These are phyloP conservation scores for Pelargonium australe DNA, from an alignment of 441 rosid species.

Conservation along the genomic window DNA sequence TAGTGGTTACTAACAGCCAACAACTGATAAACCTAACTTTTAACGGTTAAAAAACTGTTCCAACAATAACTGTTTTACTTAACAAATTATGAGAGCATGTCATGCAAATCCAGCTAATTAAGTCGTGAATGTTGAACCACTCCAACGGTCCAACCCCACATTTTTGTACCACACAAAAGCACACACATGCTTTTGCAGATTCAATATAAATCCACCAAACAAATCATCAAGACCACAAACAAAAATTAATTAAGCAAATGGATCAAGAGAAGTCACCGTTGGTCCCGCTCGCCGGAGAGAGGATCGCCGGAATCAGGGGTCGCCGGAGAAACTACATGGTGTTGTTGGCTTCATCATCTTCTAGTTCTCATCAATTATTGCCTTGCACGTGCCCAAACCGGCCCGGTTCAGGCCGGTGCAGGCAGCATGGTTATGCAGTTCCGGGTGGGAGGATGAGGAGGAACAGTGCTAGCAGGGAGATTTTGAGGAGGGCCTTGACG, in stretches of 20 bases:
- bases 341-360: slow-evolving; percentile 3
- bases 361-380: slow-evolving; percentile 11
- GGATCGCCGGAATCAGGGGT: neutral
- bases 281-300: neutral
- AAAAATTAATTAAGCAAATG: neutral
- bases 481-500: slow-evolving; percentile 51
- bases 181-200: neutral
- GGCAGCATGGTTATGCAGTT: slow-evolving; percentile 43
- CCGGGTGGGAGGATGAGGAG: slow-evolving; percentile 28
- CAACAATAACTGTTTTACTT: too few species aligned
- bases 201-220: neutral
- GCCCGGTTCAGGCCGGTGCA: slow-evolving; percentile 46
- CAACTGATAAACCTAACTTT: too few species aligned
- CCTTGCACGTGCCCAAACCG: slow-evolving; percentile 40
- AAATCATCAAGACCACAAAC: neutral
- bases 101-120: too few species aligned
- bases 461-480: slow-evolving; percentile 29
- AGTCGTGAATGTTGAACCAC: too few species aligned
- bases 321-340: neutral
- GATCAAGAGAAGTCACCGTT: neutral
- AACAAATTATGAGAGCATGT: too few species aligned
- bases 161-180: too few species aligned
- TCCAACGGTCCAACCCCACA: too few species aligned
- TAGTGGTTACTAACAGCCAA: too few species aligned
- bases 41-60: too few species aligned